Percentiles rank a stretch among this genome's conserved stretches.
Evolutionary conservation across 495 filamentous ascomycete species (phyloP).

Genomic region (Lepidopterella palustris): DNA sequence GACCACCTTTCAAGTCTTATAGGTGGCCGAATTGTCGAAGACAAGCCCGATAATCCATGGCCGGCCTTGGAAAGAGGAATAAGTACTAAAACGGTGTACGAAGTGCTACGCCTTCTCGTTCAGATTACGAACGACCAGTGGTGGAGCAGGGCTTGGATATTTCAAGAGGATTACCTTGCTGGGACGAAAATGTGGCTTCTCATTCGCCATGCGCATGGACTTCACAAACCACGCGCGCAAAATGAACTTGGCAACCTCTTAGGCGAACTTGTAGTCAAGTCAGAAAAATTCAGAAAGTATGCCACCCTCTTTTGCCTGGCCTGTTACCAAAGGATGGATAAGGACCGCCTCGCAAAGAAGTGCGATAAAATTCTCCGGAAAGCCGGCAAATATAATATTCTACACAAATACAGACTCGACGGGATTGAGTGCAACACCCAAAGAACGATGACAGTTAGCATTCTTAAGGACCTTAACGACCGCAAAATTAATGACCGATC

Average conservation of each 20-base stretch:
- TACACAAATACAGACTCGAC: background rate
- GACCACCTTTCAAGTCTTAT: conserved; percentile 2
- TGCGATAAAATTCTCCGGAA: conserved; percentile 2
- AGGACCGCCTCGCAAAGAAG: background rate
- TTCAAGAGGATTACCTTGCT: conserved; percentile 8
- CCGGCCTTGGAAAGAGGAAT: conserved; percentile 5
- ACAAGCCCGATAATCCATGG: background rate
- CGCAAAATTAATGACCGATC: background rate
- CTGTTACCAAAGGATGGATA: background rate
- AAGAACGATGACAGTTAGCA: background rate
- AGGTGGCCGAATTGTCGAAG: conserved; percentile 5
- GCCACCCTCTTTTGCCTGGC: conserved; percentile 9
- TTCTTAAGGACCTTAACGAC: conserved; percentile 3
- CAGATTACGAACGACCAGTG: conserved; percentile 4
- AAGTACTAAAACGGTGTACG: background rate
- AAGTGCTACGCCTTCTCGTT: conserved; percentile 5
- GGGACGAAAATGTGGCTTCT: conserved; percentile 10
- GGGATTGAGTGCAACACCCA: background rate
- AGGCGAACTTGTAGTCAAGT: conserved; percentile 6
- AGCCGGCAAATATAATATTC: conserved; percentile 6
- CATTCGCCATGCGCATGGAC: conserved; percentile 4
- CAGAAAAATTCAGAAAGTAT: conserved; percentile 6
- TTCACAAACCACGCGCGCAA: conserved; percentile 1
- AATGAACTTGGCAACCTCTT: background rate
- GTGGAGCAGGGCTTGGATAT: conserved; percentile 11